Percentiles rank a stretch among this genome's conserved stretches.
phyloP scores from a whole-genome alignment of 352 stramenopile species.

The Pythium volutum region DNA sequence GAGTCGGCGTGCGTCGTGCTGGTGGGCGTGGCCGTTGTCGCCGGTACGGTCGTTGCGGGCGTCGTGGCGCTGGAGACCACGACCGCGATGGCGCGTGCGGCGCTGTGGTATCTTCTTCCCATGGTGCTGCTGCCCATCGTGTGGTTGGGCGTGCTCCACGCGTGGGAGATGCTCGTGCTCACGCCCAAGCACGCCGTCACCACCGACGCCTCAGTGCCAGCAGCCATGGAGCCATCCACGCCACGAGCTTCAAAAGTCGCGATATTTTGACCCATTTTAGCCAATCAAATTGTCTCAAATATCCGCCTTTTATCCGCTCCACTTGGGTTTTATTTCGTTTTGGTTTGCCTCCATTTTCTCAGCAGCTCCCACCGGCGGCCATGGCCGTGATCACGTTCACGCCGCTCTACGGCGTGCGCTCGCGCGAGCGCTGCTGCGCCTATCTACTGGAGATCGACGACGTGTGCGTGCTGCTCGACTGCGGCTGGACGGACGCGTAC shows the following conservation, averaged over 20 bases:
- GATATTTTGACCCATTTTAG: conserved; percentile 22
- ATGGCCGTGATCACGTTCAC: conserved; percentile 92
- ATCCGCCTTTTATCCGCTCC: conserved; percentile 10
- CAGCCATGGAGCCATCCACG: not conserved
- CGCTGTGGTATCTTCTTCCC: conserved; percentile 38
- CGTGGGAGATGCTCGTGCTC: conserved; percentile 41
- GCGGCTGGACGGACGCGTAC: conserved; percentile 89
- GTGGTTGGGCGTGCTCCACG: conserved; percentile 44
- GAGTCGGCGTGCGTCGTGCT: conserved; percentile 36
- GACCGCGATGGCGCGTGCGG: conserved; percentile 30
- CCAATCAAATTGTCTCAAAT: conserved; percentile 17
- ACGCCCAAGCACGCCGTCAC: not conserved
- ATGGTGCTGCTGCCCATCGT: conserved; percentile 47
- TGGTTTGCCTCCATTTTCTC: not conserved
- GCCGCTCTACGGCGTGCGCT: conserved; percentile 85
- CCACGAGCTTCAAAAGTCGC: conserved; percentile 23
- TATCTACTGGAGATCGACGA: conserved; percentile 91
- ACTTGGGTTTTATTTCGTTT: not conserved
- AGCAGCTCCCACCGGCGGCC: too few relatives aligned
- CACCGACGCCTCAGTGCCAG: not conserved
- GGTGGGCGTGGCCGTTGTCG: conserved; percentile 25
- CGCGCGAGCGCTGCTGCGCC: conserved; percentile 72
- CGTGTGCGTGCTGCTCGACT: conserved; percentile 91
- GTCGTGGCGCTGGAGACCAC: conserved; percentile 32
- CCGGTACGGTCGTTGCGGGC: conserved; percentile 34